A percentile compares a stretch with the other conserved stretches of the same genome.
Evolutionary conservation across 2,329 filamentous ascomycete species (phyloP).

Genomic region (Aureobasidium pullulans): DNA sequence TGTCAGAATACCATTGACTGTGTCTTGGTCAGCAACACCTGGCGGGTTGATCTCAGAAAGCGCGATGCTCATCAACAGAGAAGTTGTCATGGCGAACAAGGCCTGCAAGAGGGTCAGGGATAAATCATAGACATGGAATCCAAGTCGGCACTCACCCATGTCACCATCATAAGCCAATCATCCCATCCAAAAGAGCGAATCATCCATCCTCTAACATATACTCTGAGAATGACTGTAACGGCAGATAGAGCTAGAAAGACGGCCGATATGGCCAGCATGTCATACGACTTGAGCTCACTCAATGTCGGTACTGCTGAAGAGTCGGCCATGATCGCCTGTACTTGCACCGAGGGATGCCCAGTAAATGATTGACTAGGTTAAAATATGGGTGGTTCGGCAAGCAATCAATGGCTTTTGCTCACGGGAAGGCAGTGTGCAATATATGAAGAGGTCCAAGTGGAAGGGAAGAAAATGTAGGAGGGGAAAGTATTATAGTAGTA

Average conservation of each 20-base stretch:
- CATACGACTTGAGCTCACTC: constrained; percentile 6
- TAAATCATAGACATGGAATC: background rate
- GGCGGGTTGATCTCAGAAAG: background rate
- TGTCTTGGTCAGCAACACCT: background rate
- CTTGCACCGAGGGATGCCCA: background rate
- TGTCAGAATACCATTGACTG: background rate
- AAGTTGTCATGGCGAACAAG: background rate
- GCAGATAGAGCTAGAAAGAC: constrained; percentile 31
- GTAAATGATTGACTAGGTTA: background rate
- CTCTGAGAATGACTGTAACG: constrained; percentile 31
- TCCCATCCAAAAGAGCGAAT: constrained; percentile 38
- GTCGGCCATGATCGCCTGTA: background rate
- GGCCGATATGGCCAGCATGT: background rate
- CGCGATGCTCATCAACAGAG: background rate
- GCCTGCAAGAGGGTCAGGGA: background rate
- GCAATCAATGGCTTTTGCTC: background rate
- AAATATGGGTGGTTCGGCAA: background rate
- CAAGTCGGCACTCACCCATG: constrained; percentile 25
- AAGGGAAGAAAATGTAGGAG: background rate
- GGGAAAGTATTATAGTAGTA: background rate
- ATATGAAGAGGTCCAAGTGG: background rate
- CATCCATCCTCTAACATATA: constrained; percentile 33
- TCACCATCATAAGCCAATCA: constrained; percentile 34
- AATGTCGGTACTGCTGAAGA: background rate
- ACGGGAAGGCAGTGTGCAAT: background rate